Evolutionary conservation across 2,329 filamentous ascomycete species (phyloP), one percentile per base, ranked within the genome.

Genomic region (Diatrype stigma): DNA sequence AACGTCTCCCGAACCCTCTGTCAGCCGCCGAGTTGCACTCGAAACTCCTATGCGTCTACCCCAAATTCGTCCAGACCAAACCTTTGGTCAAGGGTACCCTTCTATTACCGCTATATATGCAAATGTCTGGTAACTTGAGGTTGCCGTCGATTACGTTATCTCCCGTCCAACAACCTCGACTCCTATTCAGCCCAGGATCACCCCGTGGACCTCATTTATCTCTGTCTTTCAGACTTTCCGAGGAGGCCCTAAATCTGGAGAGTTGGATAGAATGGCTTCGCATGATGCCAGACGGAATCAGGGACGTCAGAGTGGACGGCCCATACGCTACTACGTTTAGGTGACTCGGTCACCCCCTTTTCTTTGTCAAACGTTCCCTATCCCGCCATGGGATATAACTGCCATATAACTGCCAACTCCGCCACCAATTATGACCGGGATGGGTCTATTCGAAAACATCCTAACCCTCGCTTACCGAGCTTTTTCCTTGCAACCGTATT

Each of bases 251-350:
- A 52, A 75, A 79, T 53, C 62, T 76, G 48, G 78, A 82, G 47
- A 74, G 67, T 49, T 82, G 80, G 79, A 70, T 74, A 49, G 79
- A 83, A 59, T 83, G 80, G 79, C 64, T 84, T 55, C 75, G 80
- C 21, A 68, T 78, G 60, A 79, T 83, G 73, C 80, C 80, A 2
- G 78, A 81, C 51, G 75, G 78, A 7, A 73, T 82, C 56, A 75
- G 70, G 57, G 79, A 82, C 51, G 70, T 82, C 50, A 78, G 76
- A 63, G 73, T 82, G 42, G 79, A 82, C 22, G 76, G 76, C 3
- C 76, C 77, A 19, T 78, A 68, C 53, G 12, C 34, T 37, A 66
- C 66, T 62, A 68, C 69, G 60, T 71, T 71, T 58, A 67, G 70
- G 58, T 73, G 63, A 71, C 61, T 51, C 48, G 12, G 14, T 37